phyloP scores from a whole-genome alignment of 768 basidiomycete genomes.

The Candolleomyces eurysporus region DNA sequence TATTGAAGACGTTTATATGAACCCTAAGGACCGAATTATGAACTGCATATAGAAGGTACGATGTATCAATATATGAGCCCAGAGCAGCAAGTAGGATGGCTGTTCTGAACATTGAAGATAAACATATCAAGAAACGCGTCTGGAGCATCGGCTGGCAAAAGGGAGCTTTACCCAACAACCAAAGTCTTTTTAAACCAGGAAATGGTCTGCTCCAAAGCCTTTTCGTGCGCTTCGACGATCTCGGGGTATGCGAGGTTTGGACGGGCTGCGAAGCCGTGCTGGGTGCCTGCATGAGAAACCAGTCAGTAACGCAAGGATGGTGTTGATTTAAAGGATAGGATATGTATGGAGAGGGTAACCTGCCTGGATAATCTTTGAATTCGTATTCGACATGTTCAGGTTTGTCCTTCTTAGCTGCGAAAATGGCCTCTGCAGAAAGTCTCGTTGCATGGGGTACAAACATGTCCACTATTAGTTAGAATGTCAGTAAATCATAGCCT shows the following conservation, averaged over 20 bases:
- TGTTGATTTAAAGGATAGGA: too few species aligned
- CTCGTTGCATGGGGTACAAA: constrained; percentile 30
- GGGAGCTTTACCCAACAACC: not conserved
- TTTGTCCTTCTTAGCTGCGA: constrained; percentile 35
- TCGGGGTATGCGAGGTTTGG: constrained; percentile 38
- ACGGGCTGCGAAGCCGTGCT: constrained; percentile 45
- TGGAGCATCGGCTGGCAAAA: not conserved
- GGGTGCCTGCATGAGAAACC: constrained; percentile 28
- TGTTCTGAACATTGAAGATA: too few species aligned
- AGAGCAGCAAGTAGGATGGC: too few species aligned
- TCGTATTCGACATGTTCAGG: constrained; percentile 41
- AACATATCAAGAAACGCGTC: too few species aligned
- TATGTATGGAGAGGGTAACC: not conserved
- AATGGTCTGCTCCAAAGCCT: constrained; percentile 39
- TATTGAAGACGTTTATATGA: too few species aligned
- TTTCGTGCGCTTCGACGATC: constrained; percentile 40
- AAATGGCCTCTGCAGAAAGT: constrained; percentile 31
- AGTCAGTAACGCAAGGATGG: not conserved
- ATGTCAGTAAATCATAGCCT: too few species aligned
- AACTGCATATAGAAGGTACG: too few species aligned
- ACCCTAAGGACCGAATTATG: too few species aligned
- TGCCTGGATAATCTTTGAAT: constrained; percentile 45
- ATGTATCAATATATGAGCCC: too few species aligned
- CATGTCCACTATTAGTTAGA: constrained; percentile 31
- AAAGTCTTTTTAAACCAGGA: constrained; percentile 42